Conservation (phyloP, 2,329 filamentous ascomycete genomes). For the Pezicula radicicola region DNA sequence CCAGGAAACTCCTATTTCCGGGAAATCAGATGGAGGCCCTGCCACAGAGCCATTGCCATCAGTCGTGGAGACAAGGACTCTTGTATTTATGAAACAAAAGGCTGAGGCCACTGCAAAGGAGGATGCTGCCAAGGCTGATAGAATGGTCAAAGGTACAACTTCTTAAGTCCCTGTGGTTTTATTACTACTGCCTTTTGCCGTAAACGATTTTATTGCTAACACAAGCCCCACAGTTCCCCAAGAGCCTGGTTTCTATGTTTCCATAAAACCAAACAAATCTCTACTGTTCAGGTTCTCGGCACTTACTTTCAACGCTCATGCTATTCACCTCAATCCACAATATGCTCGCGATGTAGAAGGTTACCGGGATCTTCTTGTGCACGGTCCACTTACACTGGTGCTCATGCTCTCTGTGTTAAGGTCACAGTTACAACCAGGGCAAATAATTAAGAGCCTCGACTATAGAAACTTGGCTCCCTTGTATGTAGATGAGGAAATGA, state of each 20-base stretch:
- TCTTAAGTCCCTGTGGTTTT: background rate
- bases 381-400: slow-evolving; percentile 78
- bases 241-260: slow-evolving; percentile 50
- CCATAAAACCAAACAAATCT: slow-evolving; percentile 61
- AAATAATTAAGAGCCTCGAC: slow-evolving; percentile 53
- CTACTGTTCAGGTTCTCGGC: slow-evolving; percentile 90
- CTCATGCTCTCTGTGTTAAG: slow-evolving; percentile 70
- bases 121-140: slow-evolving; percentile 12
- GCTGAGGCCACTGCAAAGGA: slow-evolving; percentile 9
- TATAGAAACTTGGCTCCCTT: slow-evolving; percentile 83
- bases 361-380: slow-evolving; percentile 73
- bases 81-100: slow-evolving; percentile 59
- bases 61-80: slow-evolving; percentile 55
- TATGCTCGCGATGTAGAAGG: slow-evolving; percentile 73
- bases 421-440: slow-evolving; percentile 37
- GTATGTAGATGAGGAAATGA: slow-evolving; percentile 69
- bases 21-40: slow-evolving; percentile 19
- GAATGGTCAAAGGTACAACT: slow-evolving; percentile 21
- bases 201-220: no score
- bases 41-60: slow-evolving; percentile 12
- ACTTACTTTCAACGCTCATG: slow-evolving; percentile 87
- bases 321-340: slow-evolving; percentile 77
- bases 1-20: slow-evolving; percentile 22
- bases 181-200: background rate
- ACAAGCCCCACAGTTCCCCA: slow-evolving; percentile 14